Percentiles rank a stretch among this genome's conserved stretches.
These are phyloP conservation scores for Poronia punctata DNA, from an alignment of 495 filamentous ascomycete species.

Conservation along the genomic window DNA sequence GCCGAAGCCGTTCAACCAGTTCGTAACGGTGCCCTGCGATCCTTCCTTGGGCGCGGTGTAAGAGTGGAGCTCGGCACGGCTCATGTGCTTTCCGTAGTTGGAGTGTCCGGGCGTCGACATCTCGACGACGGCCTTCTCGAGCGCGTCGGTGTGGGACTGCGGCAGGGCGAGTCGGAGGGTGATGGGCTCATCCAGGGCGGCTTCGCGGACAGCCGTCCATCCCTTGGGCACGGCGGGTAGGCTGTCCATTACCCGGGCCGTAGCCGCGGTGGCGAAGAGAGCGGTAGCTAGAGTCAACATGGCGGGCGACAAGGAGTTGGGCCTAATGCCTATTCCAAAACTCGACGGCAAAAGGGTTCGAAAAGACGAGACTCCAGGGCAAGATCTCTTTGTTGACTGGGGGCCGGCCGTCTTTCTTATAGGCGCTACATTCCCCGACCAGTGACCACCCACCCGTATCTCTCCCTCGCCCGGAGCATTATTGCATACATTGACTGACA, in stretches of 20 bases:
- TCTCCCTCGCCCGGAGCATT: too few species aligned
- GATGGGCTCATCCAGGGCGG: conserved; percentile 24
- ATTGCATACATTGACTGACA: too few species aligned
- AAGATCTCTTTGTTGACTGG: too few species aligned
- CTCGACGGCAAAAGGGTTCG: too few species aligned
- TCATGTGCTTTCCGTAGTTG: conserved; percentile 45
- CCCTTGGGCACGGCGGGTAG: conserved; percentile 38
- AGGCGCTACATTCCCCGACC: too few species aligned
- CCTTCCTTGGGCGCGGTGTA: conserved; percentile 38
- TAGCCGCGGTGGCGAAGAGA: conserved; percentile 32
- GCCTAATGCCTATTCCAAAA: too few species aligned
- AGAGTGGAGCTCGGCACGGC: conserved; percentile 35
- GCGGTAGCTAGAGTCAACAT: conserved; percentile 9
- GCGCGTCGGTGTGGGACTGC: conserved; percentile 44
- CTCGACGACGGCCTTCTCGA: conserved; percentile 40
- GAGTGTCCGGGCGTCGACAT: conserved; percentile 45
- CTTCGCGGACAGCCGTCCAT: conserved; percentile 33
- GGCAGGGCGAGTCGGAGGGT: conserved; percentile 35
- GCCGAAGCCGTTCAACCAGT: conserved; percentile 40
- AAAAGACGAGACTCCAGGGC: too few species aligned
- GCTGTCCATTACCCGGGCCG: conserved; percentile 44
- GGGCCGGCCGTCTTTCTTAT: too few species aligned
- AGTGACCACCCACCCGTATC: too few species aligned
- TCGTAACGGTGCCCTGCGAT: conserved; percentile 28
- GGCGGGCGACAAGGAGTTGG: too few species aligned